Base-by-base conservation (phyloP, 2,329 filamentous ascomycete genomes). In the Aspergillus ruber region DNA sequence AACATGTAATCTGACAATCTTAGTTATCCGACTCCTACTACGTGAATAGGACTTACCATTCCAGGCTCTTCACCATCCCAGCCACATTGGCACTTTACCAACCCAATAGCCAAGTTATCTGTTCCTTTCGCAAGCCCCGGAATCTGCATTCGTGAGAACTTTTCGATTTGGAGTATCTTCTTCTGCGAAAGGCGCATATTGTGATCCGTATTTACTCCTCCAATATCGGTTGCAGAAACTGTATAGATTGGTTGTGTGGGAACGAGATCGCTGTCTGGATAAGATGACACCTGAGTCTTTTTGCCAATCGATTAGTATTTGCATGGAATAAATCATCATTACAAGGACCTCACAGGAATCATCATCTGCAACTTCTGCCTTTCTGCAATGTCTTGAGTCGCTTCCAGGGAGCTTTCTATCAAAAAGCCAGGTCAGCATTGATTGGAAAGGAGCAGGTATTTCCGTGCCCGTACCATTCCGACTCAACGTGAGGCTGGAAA, bases 61-160 rank as follows among this genome's bases (percentile, higher is more conserved):
- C 62, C 61, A 44, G 50, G 58, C 43, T 74, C 70, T 48, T 70
- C 64, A 17, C 62, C 57, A 18, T 62, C 52, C 54, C 59, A 61
- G 10, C 65, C 70, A 52, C 74, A 76, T 49, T 73, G 67, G 46
- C 74, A 76, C 6, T 55, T 53, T 18, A 74, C 49, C 13, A 25
- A 39, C 12, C 23, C 17, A 18, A 6, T 39, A 6, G 39, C 39
- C 20, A 47, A 46, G 13, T 17, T 27, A 8, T 44, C 21, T 3
- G 29, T 10, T 13, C 44, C 36, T 29, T 25, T 49, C 20, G 35
- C 17, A 35, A 42, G 13, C 13, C 27, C 27, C 9, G 23, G 23
- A 21, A 39, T 46, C 6, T 50, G 45, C 20, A 38, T 43, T 18
- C 36, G 33, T 15, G 47, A 9, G 25, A 50, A 47, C n/a, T 53